phyloP scores from a whole-genome alignment of 257 asterid species.

The Henckelia pumila region DNA sequence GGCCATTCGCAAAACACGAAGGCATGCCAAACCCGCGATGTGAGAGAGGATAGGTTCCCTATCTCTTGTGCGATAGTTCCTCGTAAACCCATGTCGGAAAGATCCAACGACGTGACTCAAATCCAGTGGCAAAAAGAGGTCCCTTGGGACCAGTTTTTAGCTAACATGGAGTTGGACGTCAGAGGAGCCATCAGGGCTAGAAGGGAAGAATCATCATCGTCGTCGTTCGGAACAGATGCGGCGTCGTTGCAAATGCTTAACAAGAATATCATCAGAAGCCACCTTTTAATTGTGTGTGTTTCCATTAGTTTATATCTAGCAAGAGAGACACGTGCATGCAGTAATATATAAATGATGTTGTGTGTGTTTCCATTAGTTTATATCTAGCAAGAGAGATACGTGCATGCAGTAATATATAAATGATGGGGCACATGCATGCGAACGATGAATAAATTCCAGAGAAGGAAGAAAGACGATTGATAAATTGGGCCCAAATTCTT shows the following conservation, averaged over 20 bases:
- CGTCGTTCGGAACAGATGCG: no score
- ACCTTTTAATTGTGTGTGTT: not conserved
- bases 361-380: not conserved
- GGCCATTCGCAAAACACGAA: not conserved
- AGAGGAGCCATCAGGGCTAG: not conserved
- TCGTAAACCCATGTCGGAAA: not conserved
- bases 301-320: no score
- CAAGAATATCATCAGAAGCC: no score
- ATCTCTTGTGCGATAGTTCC: not conserved
- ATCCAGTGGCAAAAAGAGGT: constrained; percentile 3
- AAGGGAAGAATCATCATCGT: constrained; percentile 1
- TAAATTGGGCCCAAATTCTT: no score
- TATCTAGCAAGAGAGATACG: no score
- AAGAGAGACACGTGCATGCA: no score
- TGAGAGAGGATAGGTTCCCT: not conserved
- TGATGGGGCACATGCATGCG: no score
- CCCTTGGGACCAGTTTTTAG: constrained; percentile 5
- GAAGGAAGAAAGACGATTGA: no score
- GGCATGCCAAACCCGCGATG: not conserved
- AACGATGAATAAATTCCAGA: no score
- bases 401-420: no score
- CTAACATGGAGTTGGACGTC: not conserved
- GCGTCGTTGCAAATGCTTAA: no score
- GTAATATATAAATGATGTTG: no score
- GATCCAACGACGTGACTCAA: not conserved